Evolutionary conservation across 2,329 filamentous ascomycete genomes (phyloP).

Genomic region (Hirsutella rhossiliensis): DNA sequence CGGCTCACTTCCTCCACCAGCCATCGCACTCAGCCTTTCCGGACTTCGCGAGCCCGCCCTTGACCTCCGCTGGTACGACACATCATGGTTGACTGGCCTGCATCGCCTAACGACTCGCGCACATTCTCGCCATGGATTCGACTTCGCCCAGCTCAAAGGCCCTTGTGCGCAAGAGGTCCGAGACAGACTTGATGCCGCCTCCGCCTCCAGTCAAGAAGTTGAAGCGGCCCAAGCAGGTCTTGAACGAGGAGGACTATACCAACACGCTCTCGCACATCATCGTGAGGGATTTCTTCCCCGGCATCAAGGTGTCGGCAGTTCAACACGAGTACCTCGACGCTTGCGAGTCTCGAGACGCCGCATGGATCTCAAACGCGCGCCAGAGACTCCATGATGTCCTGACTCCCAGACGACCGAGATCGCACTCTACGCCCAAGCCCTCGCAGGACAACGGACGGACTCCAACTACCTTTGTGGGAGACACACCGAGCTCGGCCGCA

Average conservation of each 20-base stretch:
- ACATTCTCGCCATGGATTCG: conserved; percentile 22
- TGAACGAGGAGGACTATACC: conserved; percentile 92
- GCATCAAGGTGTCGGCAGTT: conserved; percentile 70
- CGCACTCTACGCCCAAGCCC: conserved; percentile 11
- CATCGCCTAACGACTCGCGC: background rate
- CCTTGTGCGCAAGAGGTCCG: conserved; percentile 57
- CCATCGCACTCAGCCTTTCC: too few species aligned
- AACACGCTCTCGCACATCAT: conserved; percentile 88
- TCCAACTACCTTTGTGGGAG: conserved; percentile 54
- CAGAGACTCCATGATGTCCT: conserved; percentile 63
- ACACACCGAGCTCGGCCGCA: conserved; percentile 56
- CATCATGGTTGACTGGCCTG: background rate
- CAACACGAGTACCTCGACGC: conserved; percentile 91
- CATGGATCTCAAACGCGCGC: conserved; percentile 78
- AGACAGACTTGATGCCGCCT: conserved; percentile 69
- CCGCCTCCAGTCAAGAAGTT: conserved; percentile 79
- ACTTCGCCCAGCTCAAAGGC: conserved; percentile 32
- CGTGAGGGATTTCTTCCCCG: conserved; percentile 91
- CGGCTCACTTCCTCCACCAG: too few species aligned
- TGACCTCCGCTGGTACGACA: too few species aligned
- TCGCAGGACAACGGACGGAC: conserved; percentile 34
- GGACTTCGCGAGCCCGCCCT: too few species aligned
- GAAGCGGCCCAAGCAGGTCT: conserved; percentile 74
- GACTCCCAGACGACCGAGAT: conserved; percentile 52
- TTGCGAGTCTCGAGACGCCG: conserved; percentile 69